Percentiles rank a stretch among this genome's conserved stretches.
These are phyloP conservation scores for Triticum monococcum DNA, from an alignment of 176 grass and related monocot species.

Conservation along the genomic window DNA sequence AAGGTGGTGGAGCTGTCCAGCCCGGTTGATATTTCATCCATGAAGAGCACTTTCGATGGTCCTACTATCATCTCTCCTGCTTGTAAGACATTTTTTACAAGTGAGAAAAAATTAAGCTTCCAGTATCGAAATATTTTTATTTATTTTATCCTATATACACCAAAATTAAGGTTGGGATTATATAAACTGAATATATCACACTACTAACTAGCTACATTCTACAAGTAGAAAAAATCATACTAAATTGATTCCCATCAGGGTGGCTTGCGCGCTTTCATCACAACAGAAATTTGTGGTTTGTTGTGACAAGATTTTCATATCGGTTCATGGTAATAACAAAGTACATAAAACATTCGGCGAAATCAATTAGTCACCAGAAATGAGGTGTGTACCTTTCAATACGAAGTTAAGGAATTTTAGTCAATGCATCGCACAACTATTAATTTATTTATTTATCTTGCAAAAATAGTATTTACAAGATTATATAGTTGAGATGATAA, in stretches of 20 bases:
- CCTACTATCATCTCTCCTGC: constrained; percentile 87
- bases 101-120: background rate
- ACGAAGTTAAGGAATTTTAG: background rate
- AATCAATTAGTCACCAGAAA: background rate
- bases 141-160: background rate
- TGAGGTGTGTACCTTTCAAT: background rate
- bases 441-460: too few relatives aligned
- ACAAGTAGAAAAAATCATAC: background rate
- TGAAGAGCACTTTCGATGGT: constrained; percentile 71
- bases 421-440: background rate
- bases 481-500: background rate
- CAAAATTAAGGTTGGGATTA: background rate
- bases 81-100: background rate
- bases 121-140: background rate
- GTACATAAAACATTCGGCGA: background rate
- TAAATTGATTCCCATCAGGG: background rate
- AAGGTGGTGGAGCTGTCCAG: constrained; percentile 79
- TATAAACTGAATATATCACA: background rate
- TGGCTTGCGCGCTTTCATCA: background rate
- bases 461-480: background rate
- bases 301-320: background rate
- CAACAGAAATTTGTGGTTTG: background rate
- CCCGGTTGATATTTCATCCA: constrained; percentile 98
- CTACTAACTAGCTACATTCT: background rate
- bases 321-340: background rate